A percentile compares a stretch with the other conserved stretches of the same genome.
phyloP scores from a whole-genome alignment of 2,329 filamentous ascomycete genomes.

The Hypocreales sp. region DNA sequence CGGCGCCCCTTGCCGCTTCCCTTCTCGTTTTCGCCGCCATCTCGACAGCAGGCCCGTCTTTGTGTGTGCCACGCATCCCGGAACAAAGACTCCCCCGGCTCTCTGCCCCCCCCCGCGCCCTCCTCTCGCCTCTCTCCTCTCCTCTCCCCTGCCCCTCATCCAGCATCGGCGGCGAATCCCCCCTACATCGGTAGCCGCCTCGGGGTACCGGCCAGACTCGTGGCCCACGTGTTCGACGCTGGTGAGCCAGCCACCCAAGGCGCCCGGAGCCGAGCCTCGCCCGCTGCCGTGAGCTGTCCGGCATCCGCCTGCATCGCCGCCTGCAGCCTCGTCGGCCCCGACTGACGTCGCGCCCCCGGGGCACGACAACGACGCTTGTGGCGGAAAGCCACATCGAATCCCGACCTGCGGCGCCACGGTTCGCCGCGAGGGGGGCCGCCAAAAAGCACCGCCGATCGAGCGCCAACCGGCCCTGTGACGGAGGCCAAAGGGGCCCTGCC shows the following conservation, averaged over 20 bases:
- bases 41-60: too few relatives aligned
- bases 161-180: conserved; percentile 1
- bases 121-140: too few relatives aligned
- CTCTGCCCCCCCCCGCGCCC: neutral
- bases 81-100: neutral
- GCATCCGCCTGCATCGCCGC: conserved; percentile 1
- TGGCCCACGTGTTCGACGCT: conserved; percentile 2
- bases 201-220: neutral
- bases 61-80: too few relatives aligned
- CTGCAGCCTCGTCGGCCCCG: conserved; percentile 1
- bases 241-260: conserved; percentile 1
- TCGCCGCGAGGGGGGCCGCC: too few relatives aligned
- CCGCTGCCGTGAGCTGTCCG: neutral
- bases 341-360: conserved; percentile 1
- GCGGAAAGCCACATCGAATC: conserved; percentile 1
- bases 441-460: too few relatives aligned
- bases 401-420: neutral
- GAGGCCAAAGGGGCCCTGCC: too few relatives aligned
- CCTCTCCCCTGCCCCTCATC: conserved; percentile 1
- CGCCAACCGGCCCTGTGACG: too few relatives aligned
- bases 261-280: too few relatives aligned
- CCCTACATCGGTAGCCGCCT: too few relatives aligned
- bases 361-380: conserved; percentile 1
- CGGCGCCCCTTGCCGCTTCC: too few relatives aligned
- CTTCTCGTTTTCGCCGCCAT: too few relatives aligned